phyloP scores from a whole-genome alignment of 371 early-diverging fungal species.

The Mucor irregularis region DNA sequence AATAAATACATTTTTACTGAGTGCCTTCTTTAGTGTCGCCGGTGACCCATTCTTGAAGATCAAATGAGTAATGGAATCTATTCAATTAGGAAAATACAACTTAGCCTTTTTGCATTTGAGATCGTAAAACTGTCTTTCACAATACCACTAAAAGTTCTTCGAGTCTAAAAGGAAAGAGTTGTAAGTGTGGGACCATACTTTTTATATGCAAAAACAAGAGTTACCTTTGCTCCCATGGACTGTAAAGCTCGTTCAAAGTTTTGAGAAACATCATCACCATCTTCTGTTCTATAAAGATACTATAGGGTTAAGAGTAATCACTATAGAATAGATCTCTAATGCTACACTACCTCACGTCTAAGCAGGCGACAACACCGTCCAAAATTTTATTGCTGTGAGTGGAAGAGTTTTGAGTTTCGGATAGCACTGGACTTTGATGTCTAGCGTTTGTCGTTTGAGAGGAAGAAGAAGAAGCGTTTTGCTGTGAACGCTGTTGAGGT shows the following conservation, averaged over 20 bases:
- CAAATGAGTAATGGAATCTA: constrained; percentile 49
- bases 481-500: neutral
- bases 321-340: neutral
- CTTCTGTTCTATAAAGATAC: constrained; percentile 38
- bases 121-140: neutral
- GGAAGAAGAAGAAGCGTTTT: neutral
- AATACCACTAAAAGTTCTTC: constrained; percentile 11
- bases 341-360: constrained; percentile 39
- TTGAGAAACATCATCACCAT: constrained; percentile 49
- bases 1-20: constrained; percentile 29
- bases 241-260: constrained; percentile 46
- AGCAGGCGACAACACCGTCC: constrained; percentile 43
- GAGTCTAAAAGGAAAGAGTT: neutral
- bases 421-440: neutral
- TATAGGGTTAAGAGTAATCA: neutral
- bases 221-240: constrained; percentile 46
- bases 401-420: constrained; percentile 4
- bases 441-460: neutral
- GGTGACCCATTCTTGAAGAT: constrained; percentile 52
- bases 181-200: too few species aligned
- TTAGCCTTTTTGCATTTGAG: too few species aligned
- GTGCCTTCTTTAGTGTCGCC: constrained; percentile 40
- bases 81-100: neutral
- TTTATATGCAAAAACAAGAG: neutral
- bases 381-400: constrained; percentile 25